phyloP scores from a whole-genome alignment of 345 rosid species.

The Heritiera littoralis region DNA sequence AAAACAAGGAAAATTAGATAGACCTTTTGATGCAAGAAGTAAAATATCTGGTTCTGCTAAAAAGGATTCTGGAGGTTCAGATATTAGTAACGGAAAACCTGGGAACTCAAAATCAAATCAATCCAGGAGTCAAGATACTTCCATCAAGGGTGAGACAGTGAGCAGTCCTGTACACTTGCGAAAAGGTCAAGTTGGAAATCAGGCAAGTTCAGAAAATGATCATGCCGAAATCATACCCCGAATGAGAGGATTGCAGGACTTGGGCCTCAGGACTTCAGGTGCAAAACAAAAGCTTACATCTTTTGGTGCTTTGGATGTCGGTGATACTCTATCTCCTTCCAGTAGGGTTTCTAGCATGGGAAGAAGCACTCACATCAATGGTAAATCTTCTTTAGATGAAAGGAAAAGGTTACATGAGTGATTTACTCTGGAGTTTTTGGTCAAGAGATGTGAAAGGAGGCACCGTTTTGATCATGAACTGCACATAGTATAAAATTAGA shows the following conservation, averaged over 20 bases:
- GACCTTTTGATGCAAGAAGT: conserved; percentile 35
- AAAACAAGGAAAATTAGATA: conserved; percentile 51
- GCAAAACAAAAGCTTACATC: conserved; percentile 57
- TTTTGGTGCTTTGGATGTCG: conserved; percentile 49
- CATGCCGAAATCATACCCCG: conserved; percentile 56
- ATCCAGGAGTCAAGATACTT: conserved; percentile 35
- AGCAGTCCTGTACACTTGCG: conserved; percentile 27
- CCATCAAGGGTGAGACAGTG: conserved; percentile 29
- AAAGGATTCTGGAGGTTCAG: conserved; percentile 50
- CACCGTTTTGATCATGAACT: conserved; percentile 27
- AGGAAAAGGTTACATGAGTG: conserved; percentile 21
- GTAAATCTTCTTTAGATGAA: conserved; percentile 46
- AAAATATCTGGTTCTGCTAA: conserved; percentile 41
- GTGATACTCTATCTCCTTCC: conserved; percentile 46
- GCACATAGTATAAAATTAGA: conserved; percentile 20
- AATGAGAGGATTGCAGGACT: conserved; percentile 90
- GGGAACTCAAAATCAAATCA: conserved; percentile 39
- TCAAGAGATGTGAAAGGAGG: conserved; percentile 28
- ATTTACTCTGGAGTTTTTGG: conserved; percentile 19
- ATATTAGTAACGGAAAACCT: conserved; percentile 40
- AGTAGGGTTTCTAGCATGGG: conserved; percentile 51
- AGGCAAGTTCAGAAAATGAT: conserved; percentile 47
- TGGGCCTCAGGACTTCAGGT: conserved; percentile 62
- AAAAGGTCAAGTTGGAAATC: conserved; percentile 41
- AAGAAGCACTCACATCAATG: conserved; percentile 45